Conservation (phyloP, 2,329 filamentous ascomycete species). For the Sclerotinia borealis region DNA sequence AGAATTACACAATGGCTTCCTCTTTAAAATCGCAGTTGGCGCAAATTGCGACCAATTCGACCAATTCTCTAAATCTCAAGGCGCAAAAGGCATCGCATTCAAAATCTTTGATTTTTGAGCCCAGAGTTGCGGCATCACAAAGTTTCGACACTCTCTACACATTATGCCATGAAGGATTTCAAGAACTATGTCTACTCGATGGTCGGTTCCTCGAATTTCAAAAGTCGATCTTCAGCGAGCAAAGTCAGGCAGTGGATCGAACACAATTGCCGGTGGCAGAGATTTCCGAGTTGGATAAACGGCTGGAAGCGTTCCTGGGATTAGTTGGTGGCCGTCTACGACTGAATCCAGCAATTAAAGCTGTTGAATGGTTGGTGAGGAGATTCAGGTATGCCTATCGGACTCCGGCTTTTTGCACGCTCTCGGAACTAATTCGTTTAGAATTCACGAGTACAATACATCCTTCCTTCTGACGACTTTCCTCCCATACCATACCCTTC, state of each 20-base stretch:
- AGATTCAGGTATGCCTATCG: conserved; percentile 65
- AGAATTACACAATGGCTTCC: conserved; percentile 58
- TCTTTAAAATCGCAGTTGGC: conserved; percentile 91
- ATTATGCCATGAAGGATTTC: conserved; percentile 82
- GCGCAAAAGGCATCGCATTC: conserved; percentile 87
- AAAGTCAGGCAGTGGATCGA: conserved; percentile 85
- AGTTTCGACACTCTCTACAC: conserved; percentile 85
- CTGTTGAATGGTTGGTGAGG: conserved; percentile 90
- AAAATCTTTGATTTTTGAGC: conserved; percentile 91
- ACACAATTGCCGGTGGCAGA: conserved; percentile 75
- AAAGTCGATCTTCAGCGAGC: conserved; percentile 81
- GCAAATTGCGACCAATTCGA: conserved; percentile 83
- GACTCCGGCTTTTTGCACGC: neutral
- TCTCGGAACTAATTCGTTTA: conserved; percentile 33
- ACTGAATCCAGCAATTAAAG: conserved; percentile 81
- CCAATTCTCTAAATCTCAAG: conserved; percentile 85
- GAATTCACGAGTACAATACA: conserved; percentile 89
- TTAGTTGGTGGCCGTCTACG: conserved; percentile 71
- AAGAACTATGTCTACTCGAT: conserved; percentile 86
- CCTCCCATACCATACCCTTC: conserved; percentile 83
- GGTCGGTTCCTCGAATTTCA: conserved; percentile 68
- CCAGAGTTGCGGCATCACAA: conserved; percentile 76
- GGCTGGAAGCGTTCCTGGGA: conserved; percentile 75
- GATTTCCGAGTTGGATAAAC: conserved; percentile 73
- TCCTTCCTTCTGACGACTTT: conserved; percentile 74